Percentiles rank a stretch among this genome's conserved stretches.
Evolutionary conservation across 2,329 filamentous ascomycete species (phyloP).

Genomic region (Aspergillus jensenii): DNA sequence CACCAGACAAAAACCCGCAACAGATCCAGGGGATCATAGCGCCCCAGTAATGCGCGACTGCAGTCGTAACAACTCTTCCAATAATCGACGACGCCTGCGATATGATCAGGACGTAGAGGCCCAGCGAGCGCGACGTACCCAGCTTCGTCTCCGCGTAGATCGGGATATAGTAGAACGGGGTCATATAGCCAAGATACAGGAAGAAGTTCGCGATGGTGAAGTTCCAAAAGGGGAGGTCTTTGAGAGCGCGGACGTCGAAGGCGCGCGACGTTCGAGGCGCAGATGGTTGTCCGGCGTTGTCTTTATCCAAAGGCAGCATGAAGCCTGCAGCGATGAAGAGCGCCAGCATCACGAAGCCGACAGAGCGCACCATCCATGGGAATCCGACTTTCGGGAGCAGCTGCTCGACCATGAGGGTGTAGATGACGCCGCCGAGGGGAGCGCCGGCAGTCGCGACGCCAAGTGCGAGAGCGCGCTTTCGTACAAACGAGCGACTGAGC

Average conservation of each 20-base stretch:
- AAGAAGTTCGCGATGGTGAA: constrained; percentile 36
- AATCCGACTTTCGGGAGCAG: constrained; percentile 56
- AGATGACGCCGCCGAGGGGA: constrained; percentile 58
- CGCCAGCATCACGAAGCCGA: constrained; percentile 61
- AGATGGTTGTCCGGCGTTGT: neutral
- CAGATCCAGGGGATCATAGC: constrained; percentile 58
- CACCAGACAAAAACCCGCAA: constrained; percentile 36
- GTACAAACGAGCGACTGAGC: constrained; percentile 54
- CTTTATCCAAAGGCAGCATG: neutral
- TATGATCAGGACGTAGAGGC: constrained; percentile 61
- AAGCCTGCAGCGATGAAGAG: neutral
- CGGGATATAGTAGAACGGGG: constrained; percentile 46
- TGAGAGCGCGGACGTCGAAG: constrained; percentile 48
- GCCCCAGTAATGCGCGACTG: constrained; percentile 56
- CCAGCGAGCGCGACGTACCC: constrained; percentile 35
- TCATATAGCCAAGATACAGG: constrained; percentile 48
- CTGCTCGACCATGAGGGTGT: constrained; percentile 61
- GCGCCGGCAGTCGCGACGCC: constrained; percentile 57
- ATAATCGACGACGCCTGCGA: constrained; percentile 58
- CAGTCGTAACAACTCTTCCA: constrained; percentile 56
- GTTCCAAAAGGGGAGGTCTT: constrained; percentile 45
- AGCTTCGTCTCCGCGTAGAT: constrained; percentile 33
- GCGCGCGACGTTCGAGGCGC: constrained; percentile 25
- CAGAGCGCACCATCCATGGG: constrained; percentile 58
- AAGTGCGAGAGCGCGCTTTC: constrained; percentile 53